Evolutionary conservation across 139 green algal genomes (phyloP).

Genomic region (Tetradesmus obliquus): DNA sequence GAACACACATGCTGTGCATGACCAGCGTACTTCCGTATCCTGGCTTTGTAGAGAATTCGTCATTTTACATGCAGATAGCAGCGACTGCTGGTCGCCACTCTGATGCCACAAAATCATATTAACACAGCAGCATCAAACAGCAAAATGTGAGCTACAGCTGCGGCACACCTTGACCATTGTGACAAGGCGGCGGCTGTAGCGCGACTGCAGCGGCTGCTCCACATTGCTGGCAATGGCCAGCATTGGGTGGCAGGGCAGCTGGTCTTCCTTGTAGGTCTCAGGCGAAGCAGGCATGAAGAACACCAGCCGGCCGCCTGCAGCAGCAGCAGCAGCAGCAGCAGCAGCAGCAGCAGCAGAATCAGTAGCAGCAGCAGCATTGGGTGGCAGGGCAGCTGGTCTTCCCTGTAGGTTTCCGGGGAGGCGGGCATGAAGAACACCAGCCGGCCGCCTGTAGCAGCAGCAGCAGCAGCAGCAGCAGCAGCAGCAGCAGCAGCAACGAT

Average conservation of each 20-base stretch:
- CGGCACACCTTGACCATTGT: slow-evolving; percentile 82
- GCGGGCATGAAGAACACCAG: slow-evolving; percentile 82
- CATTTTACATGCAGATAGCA: too few species aligned
- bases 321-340: not conserved
- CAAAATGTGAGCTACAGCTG: too few species aligned
- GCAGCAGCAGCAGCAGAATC: not conserved
- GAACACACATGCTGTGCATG: too few species aligned
- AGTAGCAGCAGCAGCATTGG: not conserved
- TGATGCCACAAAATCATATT: too few species aligned
- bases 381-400: not conserved
- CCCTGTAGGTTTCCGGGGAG: not conserved
- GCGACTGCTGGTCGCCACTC: too few species aligned
- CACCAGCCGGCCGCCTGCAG: slow-evolving; percentile 72
- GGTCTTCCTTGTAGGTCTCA: slow-evolving; percentile 68
- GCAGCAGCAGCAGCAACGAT: too few species aligned
- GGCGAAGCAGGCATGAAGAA: slow-evolving; percentile 80
- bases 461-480: too few species aligned
- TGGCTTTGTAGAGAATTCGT: too few species aligned
- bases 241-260: slow-evolving; percentile 76
- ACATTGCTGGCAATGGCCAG: slow-evolving; percentile 43
- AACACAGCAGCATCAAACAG: too few species aligned
- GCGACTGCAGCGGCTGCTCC: slow-evolving; percentile 84
- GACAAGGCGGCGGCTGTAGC: slow-evolving; percentile 91
- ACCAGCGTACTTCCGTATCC: too few species aligned
- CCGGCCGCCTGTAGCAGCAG: slow-evolving; percentile 55